Conservation (phyloP, 2,329 filamentous ascomycete genomes). For the Fusarium sp. region DNA sequence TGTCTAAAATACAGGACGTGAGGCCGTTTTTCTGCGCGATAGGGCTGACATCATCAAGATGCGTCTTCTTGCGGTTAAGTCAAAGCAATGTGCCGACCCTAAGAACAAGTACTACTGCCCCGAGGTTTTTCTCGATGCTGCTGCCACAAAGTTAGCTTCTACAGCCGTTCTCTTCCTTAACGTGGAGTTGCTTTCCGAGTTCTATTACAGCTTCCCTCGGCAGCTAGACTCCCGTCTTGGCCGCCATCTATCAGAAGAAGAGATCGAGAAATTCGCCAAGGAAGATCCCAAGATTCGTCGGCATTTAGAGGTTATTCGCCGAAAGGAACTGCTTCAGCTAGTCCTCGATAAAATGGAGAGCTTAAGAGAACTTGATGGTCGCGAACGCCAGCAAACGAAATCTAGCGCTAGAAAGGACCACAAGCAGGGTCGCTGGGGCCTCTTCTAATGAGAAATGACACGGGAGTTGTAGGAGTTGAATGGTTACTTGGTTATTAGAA, state of each 20-base stretch:
- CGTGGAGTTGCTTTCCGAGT: constrained; percentile 94
- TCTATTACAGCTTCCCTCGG: constrained; percentile 96
- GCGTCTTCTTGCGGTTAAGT: constrained; percentile 87
- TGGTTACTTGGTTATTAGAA: constrained; percentile 44
- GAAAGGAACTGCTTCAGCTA: constrained; percentile 92
- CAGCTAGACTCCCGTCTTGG: constrained; percentile 90
- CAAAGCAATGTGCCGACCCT: constrained; percentile 84
- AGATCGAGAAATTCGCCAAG: constrained; percentile 90
- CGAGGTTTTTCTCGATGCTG: constrained; percentile 97
- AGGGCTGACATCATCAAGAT: constrained; percentile 90
- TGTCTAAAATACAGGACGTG: constrained; percentile 71
- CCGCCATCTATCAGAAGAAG: constrained; percentile 78
- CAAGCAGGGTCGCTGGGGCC: constrained; percentile 62
- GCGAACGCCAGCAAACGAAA: constrained; percentile 67
- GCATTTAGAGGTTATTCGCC: constrained; percentile 90
- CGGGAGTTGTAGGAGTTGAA: constrained; percentile 47
- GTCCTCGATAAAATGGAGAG: constrained; percentile 97
- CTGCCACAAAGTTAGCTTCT: constrained; percentile 91
- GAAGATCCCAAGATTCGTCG: constrained; percentile 91
- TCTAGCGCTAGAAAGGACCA: constrained; percentile 41
- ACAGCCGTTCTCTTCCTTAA: constrained; percentile 98
- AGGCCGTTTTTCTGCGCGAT: constrained; percentile 94
- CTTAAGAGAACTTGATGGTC: constrained; percentile 82
- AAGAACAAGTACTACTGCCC: constrained; percentile 98
- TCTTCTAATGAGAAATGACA: constrained; percentile 57